Conservation (phyloP, 495 filamentous ascomycete genomes). For the Annulohypoxylon maeteangense region DNA sequence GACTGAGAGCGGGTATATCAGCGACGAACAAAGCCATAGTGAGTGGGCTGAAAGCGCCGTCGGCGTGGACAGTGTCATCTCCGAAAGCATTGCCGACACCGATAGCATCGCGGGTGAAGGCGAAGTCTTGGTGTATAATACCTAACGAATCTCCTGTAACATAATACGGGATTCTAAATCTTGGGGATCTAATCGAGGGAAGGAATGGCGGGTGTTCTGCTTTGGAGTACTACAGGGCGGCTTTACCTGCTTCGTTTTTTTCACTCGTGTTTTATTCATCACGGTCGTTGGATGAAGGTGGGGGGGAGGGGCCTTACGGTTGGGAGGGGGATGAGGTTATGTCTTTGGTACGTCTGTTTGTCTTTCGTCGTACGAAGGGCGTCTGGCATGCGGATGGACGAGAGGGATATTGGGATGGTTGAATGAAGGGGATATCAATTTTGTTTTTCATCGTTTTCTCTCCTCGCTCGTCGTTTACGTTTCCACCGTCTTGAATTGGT, state of each 20-base stretch:
- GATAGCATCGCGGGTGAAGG: conserved; percentile 44
- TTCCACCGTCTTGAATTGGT: neutral
- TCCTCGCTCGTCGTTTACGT: neutral
- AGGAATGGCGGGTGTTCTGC: neutral
- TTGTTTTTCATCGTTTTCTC: conserved; percentile 5
- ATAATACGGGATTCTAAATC: neutral
- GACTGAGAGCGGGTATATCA: conserved; percentile 47
- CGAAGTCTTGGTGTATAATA: conserved; percentile 36
- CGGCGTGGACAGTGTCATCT: conserved; percentile 28
- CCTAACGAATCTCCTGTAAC: conserved; percentile 14
- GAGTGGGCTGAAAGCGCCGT: conserved; percentile 48
- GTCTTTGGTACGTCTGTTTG: conserved; percentile 17
- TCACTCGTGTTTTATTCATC: conserved; percentile 9
- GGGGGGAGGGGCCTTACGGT: neutral
- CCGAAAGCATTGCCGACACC: conserved; percentile 41
- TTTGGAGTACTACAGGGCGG: conserved; percentile 14
- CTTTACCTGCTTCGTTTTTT: conserved; percentile 7
- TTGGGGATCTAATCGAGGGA: neutral
- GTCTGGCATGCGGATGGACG: conserved; percentile 2
- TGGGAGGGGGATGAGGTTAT: neutral
- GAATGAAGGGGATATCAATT: conserved; percentile 3
- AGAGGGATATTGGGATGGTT: neutral
- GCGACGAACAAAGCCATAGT: conserved; percentile 47
- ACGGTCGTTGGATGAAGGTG: conserved; percentile 3
- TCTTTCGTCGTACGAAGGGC: conserved; percentile 7